Evolutionary conservation across 805 yeast species (phyloP).

Genomic region (Candida glaebosa): DNA sequence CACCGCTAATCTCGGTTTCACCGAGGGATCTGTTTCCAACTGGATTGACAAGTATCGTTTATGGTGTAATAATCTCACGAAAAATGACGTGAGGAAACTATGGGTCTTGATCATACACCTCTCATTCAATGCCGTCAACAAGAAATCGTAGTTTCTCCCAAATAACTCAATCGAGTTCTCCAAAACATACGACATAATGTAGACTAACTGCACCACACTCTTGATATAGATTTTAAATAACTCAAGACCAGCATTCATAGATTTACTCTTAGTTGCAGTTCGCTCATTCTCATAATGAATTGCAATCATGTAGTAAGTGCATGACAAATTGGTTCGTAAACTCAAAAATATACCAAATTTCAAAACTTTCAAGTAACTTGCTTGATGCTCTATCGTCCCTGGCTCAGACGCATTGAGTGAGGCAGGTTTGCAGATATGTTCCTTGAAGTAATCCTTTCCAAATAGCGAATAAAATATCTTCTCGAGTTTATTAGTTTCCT

Average conservation of each 20-base stretch:
- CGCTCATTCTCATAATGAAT: slow-evolving; percentile 36
- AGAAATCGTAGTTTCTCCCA: slow-evolving; percentile 36
- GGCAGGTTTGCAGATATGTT: slow-evolving; percentile 33
- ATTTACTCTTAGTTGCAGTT: slow-evolving; percentile 22
- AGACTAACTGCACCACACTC: slow-evolving; percentile 39
- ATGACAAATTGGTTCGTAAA: slow-evolving; percentile 36
- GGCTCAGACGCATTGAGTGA: slow-evolving; percentile 4
- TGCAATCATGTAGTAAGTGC: slow-evolving; percentile 40
- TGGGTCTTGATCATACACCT: slow-evolving; percentile 40
- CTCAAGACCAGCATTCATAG: slow-evolving; percentile 39
- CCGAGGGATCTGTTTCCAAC: slow-evolving; percentile 12
- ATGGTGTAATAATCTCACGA: slow-evolving; percentile 36
- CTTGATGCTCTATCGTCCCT: slow-evolving; percentile 21
- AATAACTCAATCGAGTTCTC: slow-evolving; percentile 41
- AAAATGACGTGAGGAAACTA: slow-evolving; percentile 34
- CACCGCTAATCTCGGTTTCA: slow-evolving; percentile 24
- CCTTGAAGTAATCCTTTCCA: slow-evolving; percentile 41
- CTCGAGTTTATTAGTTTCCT: slow-evolving; percentile 35
- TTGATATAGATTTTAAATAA: slow-evolving; percentile 39
- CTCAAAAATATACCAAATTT: slow-evolving; percentile 34
- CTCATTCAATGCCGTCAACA: slow-evolving; percentile 35
- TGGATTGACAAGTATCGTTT: slow-evolving; percentile 28
- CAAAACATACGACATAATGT: slow-evolving; percentile 40
- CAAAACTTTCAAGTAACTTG: slow-evolving; percentile 29
- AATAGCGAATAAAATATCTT: slow-evolving; percentile 30